Evolutionary conservation across 768 basidiomycete genomes (phyloP).

Genomic region (Lactarius tabidus): DNA sequence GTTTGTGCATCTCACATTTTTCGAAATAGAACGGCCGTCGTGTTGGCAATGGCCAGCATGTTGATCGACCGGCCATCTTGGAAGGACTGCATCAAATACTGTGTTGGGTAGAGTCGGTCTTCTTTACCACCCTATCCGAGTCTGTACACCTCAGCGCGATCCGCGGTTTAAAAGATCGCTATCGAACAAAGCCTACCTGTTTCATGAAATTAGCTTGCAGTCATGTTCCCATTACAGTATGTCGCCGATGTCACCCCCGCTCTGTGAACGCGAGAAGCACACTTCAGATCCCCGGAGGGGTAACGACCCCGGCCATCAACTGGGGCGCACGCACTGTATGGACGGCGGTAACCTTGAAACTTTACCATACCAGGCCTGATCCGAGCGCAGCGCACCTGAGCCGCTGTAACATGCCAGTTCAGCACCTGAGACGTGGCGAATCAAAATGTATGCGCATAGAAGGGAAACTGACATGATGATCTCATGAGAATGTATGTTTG

Average conservation of each 20-base stretch:
- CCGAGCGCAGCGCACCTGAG: neutral
- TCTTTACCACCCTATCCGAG: too few species aligned
- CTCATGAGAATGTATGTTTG: too few species aligned
- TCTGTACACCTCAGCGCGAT: neutral
- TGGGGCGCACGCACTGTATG: too few species aligned
- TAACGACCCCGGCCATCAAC: too few species aligned
- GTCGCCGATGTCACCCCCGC: neutral
- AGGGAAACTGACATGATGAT: too few species aligned
- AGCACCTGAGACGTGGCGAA: neutral
- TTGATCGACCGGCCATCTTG: neutral
- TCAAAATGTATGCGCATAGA: neutral
- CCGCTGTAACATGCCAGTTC: too few species aligned
- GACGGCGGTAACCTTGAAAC: neutral
- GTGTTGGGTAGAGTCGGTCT: too few species aligned
- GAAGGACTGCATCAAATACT: neutral
- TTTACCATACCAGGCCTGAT: neutral
- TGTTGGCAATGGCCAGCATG: neutral
- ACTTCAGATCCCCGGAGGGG: neutral
- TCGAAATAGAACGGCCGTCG: too few species aligned
- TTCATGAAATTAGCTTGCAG: neutral
- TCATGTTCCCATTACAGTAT: neutral
- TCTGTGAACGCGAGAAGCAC: neutral
- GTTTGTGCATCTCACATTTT: neutral
- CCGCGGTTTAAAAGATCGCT: neutral
- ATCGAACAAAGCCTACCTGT: neutral